Conservation (phyloP, 2,329 filamentous ascomycete genomes). For the Xylariomycetidae sp. region DNA sequence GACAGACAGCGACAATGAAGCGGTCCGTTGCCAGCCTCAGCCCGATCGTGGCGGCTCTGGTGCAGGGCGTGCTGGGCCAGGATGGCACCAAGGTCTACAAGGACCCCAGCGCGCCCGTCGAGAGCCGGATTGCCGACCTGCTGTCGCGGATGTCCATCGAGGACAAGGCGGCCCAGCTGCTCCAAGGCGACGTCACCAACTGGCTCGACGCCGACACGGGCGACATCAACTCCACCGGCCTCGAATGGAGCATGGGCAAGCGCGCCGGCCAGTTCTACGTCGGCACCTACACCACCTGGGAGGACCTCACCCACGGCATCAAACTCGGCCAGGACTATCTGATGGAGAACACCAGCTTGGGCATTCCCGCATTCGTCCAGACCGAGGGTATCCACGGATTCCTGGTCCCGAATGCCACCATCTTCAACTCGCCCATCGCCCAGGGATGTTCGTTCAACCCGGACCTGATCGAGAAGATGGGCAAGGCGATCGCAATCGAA, state of each 20-base stretch:
- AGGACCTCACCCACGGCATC: slow-evolving; percentile 57
- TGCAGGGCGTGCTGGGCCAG: slow-evolving; percentile 11
- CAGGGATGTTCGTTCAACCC: slow-evolving; percentile 68
- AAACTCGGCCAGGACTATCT: slow-evolving; percentile 64
- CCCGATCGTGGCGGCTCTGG: slow-evolving; percentile 2
- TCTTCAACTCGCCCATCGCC: slow-evolving; percentile 72
- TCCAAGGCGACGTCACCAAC: slow-evolving; percentile 65
- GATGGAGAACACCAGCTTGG: slow-evolving; percentile 57
- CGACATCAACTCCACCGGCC: slow-evolving; percentile 59
- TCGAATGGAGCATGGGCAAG: slow-evolving; percentile 59
- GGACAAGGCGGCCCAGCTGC: slow-evolving; percentile 65
- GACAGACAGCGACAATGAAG: slow-evolving; percentile 2
- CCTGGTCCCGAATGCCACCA: slow-evolving; percentile 65
- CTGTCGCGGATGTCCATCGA: slow-evolving; percentile 67
- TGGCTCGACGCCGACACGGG: slow-evolving; percentile 66
- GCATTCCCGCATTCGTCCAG: slow-evolving; percentile 68
- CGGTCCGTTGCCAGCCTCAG: neutral
- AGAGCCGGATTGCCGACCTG: slow-evolving; percentile 61
- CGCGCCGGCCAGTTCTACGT: slow-evolving; percentile 68
- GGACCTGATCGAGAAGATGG: slow-evolving; percentile 60
- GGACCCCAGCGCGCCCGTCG: slow-evolving; percentile 53
- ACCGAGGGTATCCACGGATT: slow-evolving; percentile 71
- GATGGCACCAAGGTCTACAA: slow-evolving; percentile 48
- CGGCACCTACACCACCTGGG: slow-evolving; percentile 58
- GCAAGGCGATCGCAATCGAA: slow-evolving; percentile 57